Evolutionary conservation across 1,139 yeast species (phyloP).

Genomic region (Zhuliangozyma blackwelliae): DNA sequence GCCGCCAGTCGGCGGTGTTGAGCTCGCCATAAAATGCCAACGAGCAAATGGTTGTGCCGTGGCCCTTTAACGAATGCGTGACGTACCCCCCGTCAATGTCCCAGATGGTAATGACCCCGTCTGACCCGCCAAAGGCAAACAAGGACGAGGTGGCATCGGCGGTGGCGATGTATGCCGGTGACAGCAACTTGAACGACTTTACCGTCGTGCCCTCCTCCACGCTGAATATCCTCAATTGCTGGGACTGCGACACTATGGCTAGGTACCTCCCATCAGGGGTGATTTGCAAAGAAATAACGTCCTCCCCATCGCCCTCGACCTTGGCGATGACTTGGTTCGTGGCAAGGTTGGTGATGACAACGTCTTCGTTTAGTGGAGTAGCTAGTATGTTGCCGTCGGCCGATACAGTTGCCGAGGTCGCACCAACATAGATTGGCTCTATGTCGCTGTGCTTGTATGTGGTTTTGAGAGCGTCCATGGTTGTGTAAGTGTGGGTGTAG

Average conservation of each 20-base stretch:
- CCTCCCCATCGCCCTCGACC: slow-evolving; percentile 84
- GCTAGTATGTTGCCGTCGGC: slow-evolving; percentile 67
- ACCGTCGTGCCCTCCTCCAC: slow-evolving; percentile 41
- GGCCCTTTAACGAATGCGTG: slow-evolving; percentile 91
- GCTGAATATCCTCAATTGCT: slow-evolving; percentile 67
- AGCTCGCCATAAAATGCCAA: slow-evolving; percentile 69
- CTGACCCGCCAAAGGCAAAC: slow-evolving; percentile 93
- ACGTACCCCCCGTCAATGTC: slow-evolving; percentile 84
- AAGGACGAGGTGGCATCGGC: slow-evolving; percentile 79
- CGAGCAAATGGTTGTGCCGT: slow-evolving; percentile 87
- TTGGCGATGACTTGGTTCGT: slow-evolving; percentile 57
- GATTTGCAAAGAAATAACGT: slow-evolving; percentile 66
- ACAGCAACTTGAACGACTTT: slow-evolving; percentile 55
- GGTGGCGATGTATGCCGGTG: slow-evolving; percentile 79
- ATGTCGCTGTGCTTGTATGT: slow-evolving; percentile 32
- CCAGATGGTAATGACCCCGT: slow-evolving; percentile 89
- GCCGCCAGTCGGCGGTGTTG: slow-evolving; percentile 68
- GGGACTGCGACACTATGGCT: slow-evolving; percentile 79
- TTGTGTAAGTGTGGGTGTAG: background rate
- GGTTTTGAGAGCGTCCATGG: slow-evolving; percentile 27
- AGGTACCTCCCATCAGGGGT: slow-evolving; percentile 72
- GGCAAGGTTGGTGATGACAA: slow-evolving; percentile 60
- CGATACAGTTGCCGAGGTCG: slow-evolving; percentile 68
- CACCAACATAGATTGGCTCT: slow-evolving; percentile 82
- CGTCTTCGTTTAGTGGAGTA: slow-evolving; percentile 74